These are phyloP conservation scores for Rosellinia necatrix DNA, from an alignment of 2,329 filamentous ascomycete genomes.

Conservation along the genomic window DNA sequence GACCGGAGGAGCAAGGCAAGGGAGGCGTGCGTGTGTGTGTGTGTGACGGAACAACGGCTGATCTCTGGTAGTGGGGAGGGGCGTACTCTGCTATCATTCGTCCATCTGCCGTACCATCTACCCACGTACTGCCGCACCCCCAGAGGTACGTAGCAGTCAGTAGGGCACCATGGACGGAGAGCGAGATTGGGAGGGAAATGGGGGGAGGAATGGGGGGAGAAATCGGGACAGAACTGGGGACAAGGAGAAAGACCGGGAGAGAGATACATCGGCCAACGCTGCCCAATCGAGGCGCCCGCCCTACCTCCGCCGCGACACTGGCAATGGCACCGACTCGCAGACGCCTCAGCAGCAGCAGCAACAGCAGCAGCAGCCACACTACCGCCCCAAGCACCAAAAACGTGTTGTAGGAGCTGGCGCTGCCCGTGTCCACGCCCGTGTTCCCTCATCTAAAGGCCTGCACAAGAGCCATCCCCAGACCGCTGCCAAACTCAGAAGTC, in stretches of 20 bases:
- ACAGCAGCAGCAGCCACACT: conserved; percentile 35
- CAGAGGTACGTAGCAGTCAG: neutral
- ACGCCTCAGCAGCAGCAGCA: conserved; percentile 43
- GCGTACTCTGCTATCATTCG: conserved; percentile 4
- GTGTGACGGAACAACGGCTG: conserved; percentile 12
- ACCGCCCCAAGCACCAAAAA: conserved; percentile 45
- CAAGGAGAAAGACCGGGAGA: conserved; percentile 40
- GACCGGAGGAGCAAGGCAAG: neutral
- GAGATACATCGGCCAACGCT: conserved; percentile 52
- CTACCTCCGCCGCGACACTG: conserved; percentile 40
- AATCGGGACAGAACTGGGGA: neutral
- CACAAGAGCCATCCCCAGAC: conserved; percentile 47
- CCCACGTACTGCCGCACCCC: neutral
- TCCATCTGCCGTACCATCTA: neutral
- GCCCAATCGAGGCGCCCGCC: conserved; percentile 62
- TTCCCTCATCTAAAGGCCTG: conserved; percentile 57
- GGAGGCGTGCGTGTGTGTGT: neutral
- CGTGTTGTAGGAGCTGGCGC: conserved; percentile 51
- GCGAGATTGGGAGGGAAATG: conserved; percentile 27
- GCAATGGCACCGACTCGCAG: conserved; percentile 42
- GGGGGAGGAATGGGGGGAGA: conserved; percentile 20
- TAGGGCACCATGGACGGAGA: conserved; percentile 13
- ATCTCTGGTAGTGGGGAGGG: conserved; percentile 9
- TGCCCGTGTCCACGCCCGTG: conserved; percentile 56
- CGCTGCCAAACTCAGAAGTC: conserved; percentile 48